Base-by-base conservation (phyloP, 345 rosid species). In the Hibiscus syriacus region DNA sequence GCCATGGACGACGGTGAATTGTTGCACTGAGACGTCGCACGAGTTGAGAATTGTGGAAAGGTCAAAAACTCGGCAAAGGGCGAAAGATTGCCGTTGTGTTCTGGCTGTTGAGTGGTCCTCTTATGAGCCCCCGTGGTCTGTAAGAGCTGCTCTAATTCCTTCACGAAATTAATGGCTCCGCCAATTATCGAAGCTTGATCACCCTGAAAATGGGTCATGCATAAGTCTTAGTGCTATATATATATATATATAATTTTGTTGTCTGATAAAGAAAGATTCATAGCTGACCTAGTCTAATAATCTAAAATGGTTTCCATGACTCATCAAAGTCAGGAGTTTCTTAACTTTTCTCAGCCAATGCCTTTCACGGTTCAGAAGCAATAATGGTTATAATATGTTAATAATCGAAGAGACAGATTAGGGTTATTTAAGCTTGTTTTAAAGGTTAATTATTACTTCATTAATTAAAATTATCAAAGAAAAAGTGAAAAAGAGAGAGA, bases 131-230 rank as follows among this genome's bases (percentile, higher is more conserved):
- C 84, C 83, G 83, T 83, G 59, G 92, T 77, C 76, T 86, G 98
- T 72, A 86, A 72, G 14, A 81, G 86, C 73, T 90, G 91, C 72
- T 92, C 97, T 19, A 92, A 81, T 82, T 90, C 92, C 85, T 92
- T 92, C 70, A 92, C 84, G 77, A 82, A 92, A 71, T 85, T 88
- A 69, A 92, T 92, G 12, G 98, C 92, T 38, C 95, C 97, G 22
- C 98, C 98, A 43, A 92, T 80, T 41, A 90, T 90, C 25, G 98
- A 92, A 11, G 98, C 98, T 82, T 92, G 97, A 76, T 92, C 98
- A 27, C 96, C 95, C 98, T 92, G 64, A 2, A 9, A 12, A 50
- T 2, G 50, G 13, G 30, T 50, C 43, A 43, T 26, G 23, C 27
- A 23, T 36, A 6, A n/a, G n/a, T 53, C 10, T 16, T 16, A 46